Evolutionary conservation across 352 stramenopile genomes (phyloP).

Genomic region (Globisporangium sylvaticum): DNA sequence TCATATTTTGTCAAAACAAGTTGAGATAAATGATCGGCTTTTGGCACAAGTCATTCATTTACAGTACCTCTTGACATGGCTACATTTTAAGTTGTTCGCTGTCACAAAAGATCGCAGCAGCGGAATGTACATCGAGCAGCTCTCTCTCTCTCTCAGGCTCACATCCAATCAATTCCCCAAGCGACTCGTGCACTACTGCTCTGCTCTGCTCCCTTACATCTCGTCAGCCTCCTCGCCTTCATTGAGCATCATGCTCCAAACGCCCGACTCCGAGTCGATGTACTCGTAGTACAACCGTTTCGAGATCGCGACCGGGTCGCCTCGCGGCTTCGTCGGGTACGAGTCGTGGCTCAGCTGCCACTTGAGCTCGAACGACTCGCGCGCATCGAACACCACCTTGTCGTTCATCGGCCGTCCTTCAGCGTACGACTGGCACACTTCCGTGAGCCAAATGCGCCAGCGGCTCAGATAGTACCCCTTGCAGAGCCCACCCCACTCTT

Average conservation of each 20-base stretch:
- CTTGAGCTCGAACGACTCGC: conserved; percentile 66
- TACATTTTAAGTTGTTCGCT: conserved; percentile 1
- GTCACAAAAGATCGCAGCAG: not conserved
- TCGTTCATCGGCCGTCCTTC: conserved; percentile 56
- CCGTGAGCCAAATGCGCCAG: conserved; percentile 69
- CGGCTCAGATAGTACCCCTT: conserved; percentile 63
- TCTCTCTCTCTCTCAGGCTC: not conserved
- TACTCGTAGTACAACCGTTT: conserved; percentile 56
- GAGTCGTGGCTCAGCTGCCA: conserved; percentile 60
- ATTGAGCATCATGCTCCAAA: conserved; percentile 6
- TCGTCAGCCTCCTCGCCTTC: not conserved
- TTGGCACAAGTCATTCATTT: not conserved
- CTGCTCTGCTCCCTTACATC: conserved; percentile 10
- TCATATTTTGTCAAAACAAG: not conserved
- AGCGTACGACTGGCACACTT: conserved; percentile 65
- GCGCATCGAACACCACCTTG: conserved; percentile 34
- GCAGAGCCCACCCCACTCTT: conserved; percentile 72
- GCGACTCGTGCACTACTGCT: not conserved
- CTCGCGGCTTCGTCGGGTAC: conserved; percentile 43
- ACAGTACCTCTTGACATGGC: conserved; percentile 8
- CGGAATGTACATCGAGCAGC: not conserved
- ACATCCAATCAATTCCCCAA: not conserved
- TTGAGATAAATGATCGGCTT: not conserved
- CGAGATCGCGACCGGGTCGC: conserved; percentile 48
- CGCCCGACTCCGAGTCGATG: conserved; percentile 11